These are phyloP conservation scores for Eruca vesicaria DNA, from an alignment of 441 rosid genomes.

Conservation along the genomic window DNA sequence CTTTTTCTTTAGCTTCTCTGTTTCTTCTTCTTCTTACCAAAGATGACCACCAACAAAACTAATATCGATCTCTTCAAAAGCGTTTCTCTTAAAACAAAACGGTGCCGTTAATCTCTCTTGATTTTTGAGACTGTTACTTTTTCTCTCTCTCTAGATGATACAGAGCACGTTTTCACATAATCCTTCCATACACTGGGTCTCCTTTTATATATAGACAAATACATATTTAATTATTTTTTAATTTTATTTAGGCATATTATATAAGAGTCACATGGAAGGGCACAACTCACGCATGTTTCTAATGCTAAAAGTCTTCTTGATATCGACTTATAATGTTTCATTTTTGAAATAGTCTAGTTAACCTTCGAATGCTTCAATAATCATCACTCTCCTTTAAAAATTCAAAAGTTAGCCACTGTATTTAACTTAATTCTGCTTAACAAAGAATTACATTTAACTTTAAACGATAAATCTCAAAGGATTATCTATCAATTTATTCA, in stretches of 20 bases:
- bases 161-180: slow-evolving; percentile 52
- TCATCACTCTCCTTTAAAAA: neutral
- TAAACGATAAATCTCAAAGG: neutral
- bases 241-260: neutral
- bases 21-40: slow-evolving; percentile 12
- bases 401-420: neutral
- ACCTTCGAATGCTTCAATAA: neutral
- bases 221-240: slow-evolving; percentile 8
- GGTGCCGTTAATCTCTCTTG: slow-evolving; percentile 6
- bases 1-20: neutral
- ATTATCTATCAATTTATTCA: neutral
- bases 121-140: slow-evolving; percentile 18
- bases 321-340: slow-evolving; percentile 15
- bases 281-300: slow-evolving; percentile 30
- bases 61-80: slow-evolving; percentile 18
- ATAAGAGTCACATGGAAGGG: slow-evolving; percentile 32
- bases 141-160: slow-evolving; percentile 20
- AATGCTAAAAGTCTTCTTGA: slow-evolving; percentile 10
- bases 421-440: neutral
- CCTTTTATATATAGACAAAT: slow-evolving; percentile 26
- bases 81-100: slow-evolving; percentile 15
- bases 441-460: no score
- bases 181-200: slow-evolving; percentile 13
- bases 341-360: neutral
- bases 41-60: slow-evolving; percentile 34